Evolutionary conservation across 441 rosid species (phyloP).

Genomic region (Gossypium davidsonii): DNA sequence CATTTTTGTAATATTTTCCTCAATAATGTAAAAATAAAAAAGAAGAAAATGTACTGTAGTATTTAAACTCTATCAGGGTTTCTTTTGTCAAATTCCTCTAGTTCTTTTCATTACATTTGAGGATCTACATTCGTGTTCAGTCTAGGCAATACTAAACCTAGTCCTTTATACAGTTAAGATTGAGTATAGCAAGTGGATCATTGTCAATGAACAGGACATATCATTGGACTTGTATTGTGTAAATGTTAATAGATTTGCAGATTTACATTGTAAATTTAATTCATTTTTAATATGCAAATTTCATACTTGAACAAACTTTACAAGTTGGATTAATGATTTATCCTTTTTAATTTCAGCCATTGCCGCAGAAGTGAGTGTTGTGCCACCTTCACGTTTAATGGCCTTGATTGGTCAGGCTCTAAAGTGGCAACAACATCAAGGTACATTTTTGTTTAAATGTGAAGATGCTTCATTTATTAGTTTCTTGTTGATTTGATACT

Average conservation of each 20-base stretch:
- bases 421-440: constrained; percentile 99
- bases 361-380: constrained; percentile 90
- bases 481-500: not conserved
- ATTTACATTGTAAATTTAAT: not conserved
- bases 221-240: not conserved
- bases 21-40: too few relatives aligned
- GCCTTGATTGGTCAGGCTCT: constrained; percentile 96
- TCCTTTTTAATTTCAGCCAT: constrained; percentile 43
- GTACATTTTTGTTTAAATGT: constrained; percentile 25
- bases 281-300: not conserved
- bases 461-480: not conserved
- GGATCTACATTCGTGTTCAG: not conserved
- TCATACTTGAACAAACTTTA: not conserved
- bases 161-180: not conserved
- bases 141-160: not conserved
- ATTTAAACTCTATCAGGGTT: not conserved
- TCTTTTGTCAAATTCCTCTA: not conserved
- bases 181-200: not conserved
- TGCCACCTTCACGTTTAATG: constrained; percentile 98
- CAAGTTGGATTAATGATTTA: not conserved
- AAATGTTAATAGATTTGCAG: constrained; percentile 3
- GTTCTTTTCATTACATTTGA: not conserved
- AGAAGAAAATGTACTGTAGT: not conserved
- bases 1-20: not conserved
- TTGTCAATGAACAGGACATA: not conserved